Percentiles rank a stretch among this genome's conserved stretches.
Evolutionary conservation across 2,329 filamentous ascomycete species (phyloP).

Genomic region (Emmonsiellopsis sp.): DNA sequence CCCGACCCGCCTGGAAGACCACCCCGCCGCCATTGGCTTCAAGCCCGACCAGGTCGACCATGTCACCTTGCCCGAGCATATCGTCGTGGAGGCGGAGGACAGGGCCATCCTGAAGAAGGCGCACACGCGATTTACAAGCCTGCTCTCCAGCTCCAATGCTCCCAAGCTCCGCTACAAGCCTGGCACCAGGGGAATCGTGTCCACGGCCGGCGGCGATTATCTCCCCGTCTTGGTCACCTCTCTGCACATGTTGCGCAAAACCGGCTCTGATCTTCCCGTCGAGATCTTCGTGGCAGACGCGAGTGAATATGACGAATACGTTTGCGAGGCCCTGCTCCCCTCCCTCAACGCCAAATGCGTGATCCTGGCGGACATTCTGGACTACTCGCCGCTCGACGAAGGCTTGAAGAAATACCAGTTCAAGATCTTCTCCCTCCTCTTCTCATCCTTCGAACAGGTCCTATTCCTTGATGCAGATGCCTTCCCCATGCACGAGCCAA

Average conservation of each 20-base stretch:
- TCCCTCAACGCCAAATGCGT: conserved; percentile 24
- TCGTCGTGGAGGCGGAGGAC: conserved; percentile 9
- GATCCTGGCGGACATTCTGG: conserved; percentile 23
- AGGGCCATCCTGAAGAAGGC: conserved; percentile 9
- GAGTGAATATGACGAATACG: conserved; percentile 20
- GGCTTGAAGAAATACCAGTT: conserved; percentile 52
- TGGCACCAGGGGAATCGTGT: conserved; percentile 10
- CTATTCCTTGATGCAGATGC: conserved; percentile 51
- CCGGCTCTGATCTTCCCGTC: conserved; percentile 26
- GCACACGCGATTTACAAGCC: conserved; percentile 8
- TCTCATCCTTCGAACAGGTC: conserved; percentile 50
- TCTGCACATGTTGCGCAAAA: conserved; percentile 26
- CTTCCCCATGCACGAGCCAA: conserved; percentile 41
- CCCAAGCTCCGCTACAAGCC: conserved; percentile 8
- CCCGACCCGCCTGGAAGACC: conserved; percentile 9
- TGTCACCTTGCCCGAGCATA: conserved; percentile 10
- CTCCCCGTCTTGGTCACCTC: conserved; percentile 25
- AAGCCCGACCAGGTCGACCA: conserved; percentile 10
- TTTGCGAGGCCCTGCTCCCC: conserved; percentile 23
- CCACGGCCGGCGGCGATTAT: conserved; percentile 14
- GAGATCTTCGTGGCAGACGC: conserved; percentile 25
- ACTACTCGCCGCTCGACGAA: conserved; percentile 30
- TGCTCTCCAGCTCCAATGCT: conserved; percentile 6
- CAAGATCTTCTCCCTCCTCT: conserved; percentile 48
- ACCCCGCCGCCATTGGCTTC: conserved; percentile 10